Evolutionary conservation across 2,329 filamentous ascomycete genomes (phyloP), one percentile per base, ranked within the genome.

Genomic region (Pyrenochaeta sp.): DNA sequence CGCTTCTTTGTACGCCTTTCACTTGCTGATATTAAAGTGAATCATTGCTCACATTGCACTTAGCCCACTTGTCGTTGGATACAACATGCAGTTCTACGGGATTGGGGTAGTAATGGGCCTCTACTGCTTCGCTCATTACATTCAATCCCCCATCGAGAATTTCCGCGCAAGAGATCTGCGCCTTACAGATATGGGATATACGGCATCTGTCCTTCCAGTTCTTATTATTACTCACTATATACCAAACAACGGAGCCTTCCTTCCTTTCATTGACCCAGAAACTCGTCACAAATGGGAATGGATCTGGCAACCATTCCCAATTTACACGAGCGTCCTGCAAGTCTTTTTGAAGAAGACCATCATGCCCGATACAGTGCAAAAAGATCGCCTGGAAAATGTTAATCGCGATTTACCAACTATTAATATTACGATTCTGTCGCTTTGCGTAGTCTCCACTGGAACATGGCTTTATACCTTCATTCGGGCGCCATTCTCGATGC

Each of bases 221-320:
- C 39, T 61, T 3, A 17, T 59, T 4, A 4, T 56, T 1, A 46
- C 50, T 1, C 40, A 59, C 46, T 61, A 59, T 17, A 31, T 59
- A 7, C 56, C 58, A 6, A 39, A 51, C 39, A 44, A 45, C 20
- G 27, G 45, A 18, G 44, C 43, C 1, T 45, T 50, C 17, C 27
- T 44, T 1, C 12, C 50, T 4, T 56, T 49, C 29, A 10, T 61
- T 4, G 42, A 54, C n/a, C 55, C 50, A 3, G 29, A 54, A 29
- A 54, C 45, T 1, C 58, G 58, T 7, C 55, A 54, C 27, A 33
- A 39, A 3, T 54, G 47, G 7, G 40, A 52, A 20, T 61, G 58
- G 58, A 45, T 61, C 39, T 61, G 58, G 58, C 58, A 61, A 14
- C 55, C 53, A 1, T 59, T 61, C 31, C 44, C 58, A 2, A 17